Base-by-base conservation (phyloP, 139 green algal species). In the Tetraselmis striata region DNA sequence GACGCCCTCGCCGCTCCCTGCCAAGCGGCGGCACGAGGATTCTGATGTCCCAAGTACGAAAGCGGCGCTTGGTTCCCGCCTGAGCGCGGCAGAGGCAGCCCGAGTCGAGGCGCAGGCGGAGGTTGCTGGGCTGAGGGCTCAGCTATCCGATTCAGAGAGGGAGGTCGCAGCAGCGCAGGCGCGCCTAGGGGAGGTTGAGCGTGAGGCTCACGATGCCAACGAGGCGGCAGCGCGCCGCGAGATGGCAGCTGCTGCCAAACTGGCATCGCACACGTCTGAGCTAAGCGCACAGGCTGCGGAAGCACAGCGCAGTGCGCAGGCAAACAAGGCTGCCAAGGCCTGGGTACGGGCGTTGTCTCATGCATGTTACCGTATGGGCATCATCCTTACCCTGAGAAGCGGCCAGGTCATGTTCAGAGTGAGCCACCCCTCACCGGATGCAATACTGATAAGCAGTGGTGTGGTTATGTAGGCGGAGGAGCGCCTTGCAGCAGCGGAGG, bases 151-250 rank as follows among this genome's bases (percentile, higher is more conserved):
- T 29, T 67, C 83, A 25, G 78, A 79, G 24, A 78, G 80, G 22
- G 88, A 92, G 80, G 80, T 90, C 2, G 82, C 78, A 1, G 75
- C 85, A 45, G 76, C 84, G 28, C 79, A 83, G 27, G 79, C 78
- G 1, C 76, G 80, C 1, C 29, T 58, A 2, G 79, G 59, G 1
- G 85, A 88, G 59, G 77, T 59, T 22, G 81, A 88, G 31, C 32
- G 82, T 1, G 74, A 31, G 77, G 29, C 67, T 76, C 76, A 85
- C 76, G 75, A 81, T 23, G 77, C 77, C 18, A 18, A 5, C 45
- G 45, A 67, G 45, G 45, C 18, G 5, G 45, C 45, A 67, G 45
- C 45, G 45, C 45, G 45, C 45, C 45, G 45, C 5, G 45, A 67
- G 18, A 25, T 67, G 11, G 45, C 45, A 67, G 5, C 45, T 5